Conservation (phyloP, 306 rosid genomes). For the Glycine tomentella region DNA sequence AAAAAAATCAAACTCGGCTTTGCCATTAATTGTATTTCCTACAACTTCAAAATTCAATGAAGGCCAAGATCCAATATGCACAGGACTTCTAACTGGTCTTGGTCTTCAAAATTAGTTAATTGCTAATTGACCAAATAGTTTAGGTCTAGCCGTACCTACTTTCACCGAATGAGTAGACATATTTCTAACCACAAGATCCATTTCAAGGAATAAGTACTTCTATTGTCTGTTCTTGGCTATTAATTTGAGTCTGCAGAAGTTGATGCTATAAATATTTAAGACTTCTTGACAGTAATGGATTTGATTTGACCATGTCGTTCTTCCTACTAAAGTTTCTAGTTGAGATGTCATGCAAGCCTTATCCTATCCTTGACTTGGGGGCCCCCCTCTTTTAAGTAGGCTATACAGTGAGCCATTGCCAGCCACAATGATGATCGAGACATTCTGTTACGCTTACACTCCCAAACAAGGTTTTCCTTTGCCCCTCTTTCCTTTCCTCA, state of each 20-base stretch:
- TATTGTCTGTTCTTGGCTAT: slow-evolving; percentile 10
- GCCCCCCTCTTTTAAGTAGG: slow-evolving; percentile 66
- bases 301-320: slow-evolving; percentile 43
- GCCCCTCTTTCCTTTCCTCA: slow-evolving; percentile 54
- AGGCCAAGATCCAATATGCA: slow-evolving; percentile 31
- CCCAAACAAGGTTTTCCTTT: slow-evolving; percentile 60
- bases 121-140: slow-evolving; percentile 15
- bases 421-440: slow-evolving; percentile 57
- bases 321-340: slow-evolving; percentile 49
- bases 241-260: slow-evolving; percentile 31
- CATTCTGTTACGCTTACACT: slow-evolving; percentile 51
- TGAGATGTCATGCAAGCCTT: slow-evolving; percentile 51
- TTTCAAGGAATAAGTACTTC: slow-evolving; percentile 39
- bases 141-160: slow-evolving; percentile 19
- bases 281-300: slow-evolving; percentile 32
- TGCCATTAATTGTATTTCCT: slow-evolving; percentile 34
- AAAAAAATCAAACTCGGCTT: not conserved
- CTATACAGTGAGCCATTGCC: slow-evolving; percentile 46
- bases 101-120: slow-evolving; percentile 26
- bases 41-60: slow-evolving; percentile 13
- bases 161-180: slow-evolving; percentile 21
- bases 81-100: not conserved
- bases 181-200: slow-evolving; percentile 19
- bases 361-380: slow-evolving; percentile 53
- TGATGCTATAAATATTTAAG: slow-evolving; percentile 38